phyloP scores from a whole-genome alignment of 192 early-diverging fungal genomes.

The Rhizoclosmatium globosum region DNA sequence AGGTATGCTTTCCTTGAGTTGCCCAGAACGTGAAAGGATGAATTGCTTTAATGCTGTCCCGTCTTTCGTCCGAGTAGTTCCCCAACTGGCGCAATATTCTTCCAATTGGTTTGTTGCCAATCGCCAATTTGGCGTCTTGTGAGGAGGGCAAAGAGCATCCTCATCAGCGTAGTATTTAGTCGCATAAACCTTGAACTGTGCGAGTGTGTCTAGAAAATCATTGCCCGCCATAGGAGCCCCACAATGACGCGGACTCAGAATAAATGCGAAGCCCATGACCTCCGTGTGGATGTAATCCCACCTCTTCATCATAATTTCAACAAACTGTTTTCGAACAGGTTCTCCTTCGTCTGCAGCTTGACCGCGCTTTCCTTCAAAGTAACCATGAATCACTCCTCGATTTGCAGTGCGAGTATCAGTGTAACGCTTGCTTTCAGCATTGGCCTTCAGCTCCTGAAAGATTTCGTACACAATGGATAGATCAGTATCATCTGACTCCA shows the following conservation, averaged over 20 bases:
- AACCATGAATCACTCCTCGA: neutral
- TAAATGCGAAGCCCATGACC: slow-evolving; percentile 9
- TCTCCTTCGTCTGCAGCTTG: no score
- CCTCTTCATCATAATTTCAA: neutral
- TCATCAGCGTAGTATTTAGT: neutral
- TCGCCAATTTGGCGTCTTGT: neutral
- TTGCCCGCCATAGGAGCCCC: neutral
- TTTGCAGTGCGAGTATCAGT: neutral
- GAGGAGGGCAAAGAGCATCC: neutral
- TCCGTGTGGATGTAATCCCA: slow-evolving; percentile 17
- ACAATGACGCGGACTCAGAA: neutral
- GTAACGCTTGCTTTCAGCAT: neutral
- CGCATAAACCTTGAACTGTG: neutral
- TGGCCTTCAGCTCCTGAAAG: neutral
- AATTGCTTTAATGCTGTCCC: neutral
- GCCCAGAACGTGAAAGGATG: neutral
- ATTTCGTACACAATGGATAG: neutral
- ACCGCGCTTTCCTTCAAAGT: neutral
- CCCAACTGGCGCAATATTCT: neutral
- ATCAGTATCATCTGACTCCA: neutral
- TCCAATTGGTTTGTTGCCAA: neutral
- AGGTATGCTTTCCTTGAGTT: neutral
- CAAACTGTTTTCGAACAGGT: no score
- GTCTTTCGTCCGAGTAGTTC: neutral
- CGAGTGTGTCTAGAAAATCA: neutral